Percentiles rank a stretch among this genome's conserved stretches.
Evolutionary conservation across 2,329 filamentous ascomycete species (phyloP).

Genomic region (Calonectria crousiana): DNA sequence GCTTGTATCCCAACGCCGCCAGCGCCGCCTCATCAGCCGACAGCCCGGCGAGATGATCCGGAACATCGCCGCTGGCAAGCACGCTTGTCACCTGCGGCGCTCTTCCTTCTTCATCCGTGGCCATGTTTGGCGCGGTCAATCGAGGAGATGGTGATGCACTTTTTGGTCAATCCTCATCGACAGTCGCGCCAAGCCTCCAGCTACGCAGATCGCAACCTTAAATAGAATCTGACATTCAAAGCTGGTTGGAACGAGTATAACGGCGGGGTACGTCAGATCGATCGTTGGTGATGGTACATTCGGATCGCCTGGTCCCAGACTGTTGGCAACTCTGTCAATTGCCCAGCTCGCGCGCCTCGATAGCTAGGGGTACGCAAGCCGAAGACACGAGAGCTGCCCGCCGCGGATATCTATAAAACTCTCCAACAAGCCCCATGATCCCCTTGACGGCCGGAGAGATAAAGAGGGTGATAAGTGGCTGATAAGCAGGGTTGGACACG

Average conservation of each 20-base stretch:
- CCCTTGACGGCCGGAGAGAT: background rate
- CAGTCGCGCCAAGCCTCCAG: too few relatives aligned
- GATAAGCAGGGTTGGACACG: background rate
- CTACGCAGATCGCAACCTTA: background rate
- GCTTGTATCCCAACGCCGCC: constrained; percentile 28
- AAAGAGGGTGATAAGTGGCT: background rate
- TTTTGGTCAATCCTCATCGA: background rate
- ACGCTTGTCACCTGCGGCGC: constrained; percentile 16
- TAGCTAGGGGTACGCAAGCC: background rate
- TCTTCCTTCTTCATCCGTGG: constrained; percentile 11
- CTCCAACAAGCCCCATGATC: background rate
- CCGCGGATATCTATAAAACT: background rate
- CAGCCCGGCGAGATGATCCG: constrained; percentile 13
- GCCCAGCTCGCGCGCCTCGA: background rate
- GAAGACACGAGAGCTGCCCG: background rate
- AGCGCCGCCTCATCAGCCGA: constrained; percentile 22
- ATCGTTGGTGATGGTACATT: background rate
- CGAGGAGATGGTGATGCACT: background rate
- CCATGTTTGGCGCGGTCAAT: background rate
- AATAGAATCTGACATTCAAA: background rate
- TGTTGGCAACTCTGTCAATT: background rate
- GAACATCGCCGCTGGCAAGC: constrained; percentile 19
- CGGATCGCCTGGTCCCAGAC: background rate
- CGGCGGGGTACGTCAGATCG: background rate
- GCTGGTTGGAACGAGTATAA: background rate